phyloP scores from a whole-genome alignment of 2,329 filamentous ascomycete species.

The Lasiodiplodia gonubiensis region DNA sequence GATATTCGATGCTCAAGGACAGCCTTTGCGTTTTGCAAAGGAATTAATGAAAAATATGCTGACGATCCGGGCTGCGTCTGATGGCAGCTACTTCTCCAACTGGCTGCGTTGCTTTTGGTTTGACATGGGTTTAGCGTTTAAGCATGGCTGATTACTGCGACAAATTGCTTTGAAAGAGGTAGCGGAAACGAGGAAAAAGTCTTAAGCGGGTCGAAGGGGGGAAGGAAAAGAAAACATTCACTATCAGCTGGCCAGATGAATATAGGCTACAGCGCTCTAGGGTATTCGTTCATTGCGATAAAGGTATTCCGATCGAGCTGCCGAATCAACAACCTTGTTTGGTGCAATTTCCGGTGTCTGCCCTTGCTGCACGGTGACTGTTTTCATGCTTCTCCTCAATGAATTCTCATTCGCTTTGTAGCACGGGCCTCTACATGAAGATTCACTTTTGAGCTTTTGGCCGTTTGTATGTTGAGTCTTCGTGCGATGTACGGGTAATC shows the following conservation, averaged over 20 bases:
- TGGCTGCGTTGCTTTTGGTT: no score
- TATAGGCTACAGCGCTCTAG: neutral
- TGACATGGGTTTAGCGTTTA: no score
- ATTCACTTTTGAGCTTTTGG: no score
- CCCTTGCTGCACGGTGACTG: neutral
- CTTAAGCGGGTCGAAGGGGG: neutral
- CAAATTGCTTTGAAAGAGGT: no score
- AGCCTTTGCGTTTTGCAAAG: no score
- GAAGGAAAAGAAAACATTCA: neutral
- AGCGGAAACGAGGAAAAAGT: neutral
- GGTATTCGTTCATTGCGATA: neutral
- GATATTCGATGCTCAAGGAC: no score
- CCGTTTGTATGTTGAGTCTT: no score
- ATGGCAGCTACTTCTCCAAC: no score
- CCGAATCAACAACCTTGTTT: neutral
- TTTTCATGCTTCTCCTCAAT: neutral
- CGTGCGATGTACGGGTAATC: no score
- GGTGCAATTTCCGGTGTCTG: neutral
- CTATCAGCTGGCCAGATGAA: neutral
- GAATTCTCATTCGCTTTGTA: neutral
- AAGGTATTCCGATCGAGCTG: neutral
- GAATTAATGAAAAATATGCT: no score
- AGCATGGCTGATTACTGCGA: no score
- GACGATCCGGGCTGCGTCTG: no score
- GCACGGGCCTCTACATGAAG: neutral